phyloP scores from a whole-genome alignment of 176 grass and related monocot species.

The Ensete glaucum region DNA sequence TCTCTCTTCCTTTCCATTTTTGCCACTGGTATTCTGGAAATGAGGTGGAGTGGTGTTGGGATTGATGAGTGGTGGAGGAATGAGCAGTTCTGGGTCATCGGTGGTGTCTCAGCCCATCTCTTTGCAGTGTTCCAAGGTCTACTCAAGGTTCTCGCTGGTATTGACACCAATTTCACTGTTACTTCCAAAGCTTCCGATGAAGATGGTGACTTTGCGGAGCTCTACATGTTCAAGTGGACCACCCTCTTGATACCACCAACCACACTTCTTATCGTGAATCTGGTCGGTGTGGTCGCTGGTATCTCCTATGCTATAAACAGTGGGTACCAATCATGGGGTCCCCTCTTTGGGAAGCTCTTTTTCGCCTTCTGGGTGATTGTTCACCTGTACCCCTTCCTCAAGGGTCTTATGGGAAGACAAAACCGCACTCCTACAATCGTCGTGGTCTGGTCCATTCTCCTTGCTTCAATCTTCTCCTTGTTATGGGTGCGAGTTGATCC shows the following conservation, averaged over 20 bases:
- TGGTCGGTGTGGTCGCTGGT: conserved; percentile 9
- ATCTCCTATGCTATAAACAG: conserved; percentile 20
- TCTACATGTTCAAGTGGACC: conserved; percentile 21
- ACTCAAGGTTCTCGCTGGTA: conserved; percentile 17
- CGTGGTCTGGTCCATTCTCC: conserved; percentile 12
- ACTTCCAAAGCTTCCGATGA: conserved; percentile 17
- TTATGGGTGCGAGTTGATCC: conserved; percentile 12
- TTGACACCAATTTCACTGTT: conserved; percentile 19
- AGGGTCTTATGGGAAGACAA: conserved; percentile 16
- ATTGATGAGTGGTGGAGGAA: conserved; percentile 20
- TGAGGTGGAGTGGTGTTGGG: conserved; percentile 17
- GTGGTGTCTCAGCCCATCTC: conserved; percentile 15
- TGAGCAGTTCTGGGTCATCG: conserved; percentile 20
- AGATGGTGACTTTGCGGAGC: conserved; percentile 19
- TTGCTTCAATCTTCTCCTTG: conserved; percentile 19
- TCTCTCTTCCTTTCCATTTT: conserved; percentile 21
- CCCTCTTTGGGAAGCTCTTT: conserved; percentile 16
- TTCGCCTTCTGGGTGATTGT: conserved; percentile 19
- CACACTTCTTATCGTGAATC: conserved; percentile 10
- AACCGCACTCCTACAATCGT: conserved; percentile 9
- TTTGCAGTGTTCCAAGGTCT: conserved; percentile 19
- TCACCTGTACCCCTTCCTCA: conserved; percentile 16
- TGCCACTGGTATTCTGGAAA: conserved; percentile 17
- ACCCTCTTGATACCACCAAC: conserved; percentile 21
- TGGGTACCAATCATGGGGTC: conserved; percentile 14